Conservation (phyloP, 164 flowering plant species). For the Protea cynaroides region DNA sequence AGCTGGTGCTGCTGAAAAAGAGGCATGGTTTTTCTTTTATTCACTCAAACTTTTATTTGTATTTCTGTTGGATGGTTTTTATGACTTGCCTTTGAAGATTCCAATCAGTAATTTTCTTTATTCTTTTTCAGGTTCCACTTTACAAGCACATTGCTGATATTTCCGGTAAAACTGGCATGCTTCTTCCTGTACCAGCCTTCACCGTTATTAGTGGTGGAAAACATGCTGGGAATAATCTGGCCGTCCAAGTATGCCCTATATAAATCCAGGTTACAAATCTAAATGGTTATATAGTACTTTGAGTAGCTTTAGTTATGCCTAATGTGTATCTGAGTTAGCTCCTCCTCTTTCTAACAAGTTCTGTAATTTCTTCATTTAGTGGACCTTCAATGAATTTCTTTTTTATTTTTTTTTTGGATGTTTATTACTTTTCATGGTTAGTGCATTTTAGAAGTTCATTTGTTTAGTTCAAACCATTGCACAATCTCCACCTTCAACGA, state of each 20-base stretch:
- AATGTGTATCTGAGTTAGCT: neutral
- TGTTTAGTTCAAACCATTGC: no score
- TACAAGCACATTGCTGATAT: constrained; percentile 91
- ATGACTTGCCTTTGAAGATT: constrained; percentile 2
- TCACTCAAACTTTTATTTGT: neutral
- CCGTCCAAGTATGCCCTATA: constrained; percentile 64
- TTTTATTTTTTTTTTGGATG: no score
- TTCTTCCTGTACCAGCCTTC: constrained; percentile 89
- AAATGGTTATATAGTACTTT: constrained; percentile 7
- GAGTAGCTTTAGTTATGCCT: neutral
- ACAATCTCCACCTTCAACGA: no score
- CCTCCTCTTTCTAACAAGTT: no score
- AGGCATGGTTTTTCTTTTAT: constrained; percentile 39
- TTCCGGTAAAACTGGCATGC: constrained; percentile 49
- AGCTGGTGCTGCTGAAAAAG: constrained; percentile 99
- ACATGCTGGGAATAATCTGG: constrained; percentile 83
- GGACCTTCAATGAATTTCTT: no score
- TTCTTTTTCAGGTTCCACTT: constrained; percentile 71
- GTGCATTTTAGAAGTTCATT: no score
- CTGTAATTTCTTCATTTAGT: no score
- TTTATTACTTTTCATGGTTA: no score
- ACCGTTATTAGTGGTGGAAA: constrained; percentile 89
- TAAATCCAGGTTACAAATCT: constrained; percentile 29
- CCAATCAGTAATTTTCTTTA: neutral
- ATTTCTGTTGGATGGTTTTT: neutral